Conservation (phyloP, 2,329 filamentous ascomycete species). For the Aspergillus pseudoterreus region DNA sequence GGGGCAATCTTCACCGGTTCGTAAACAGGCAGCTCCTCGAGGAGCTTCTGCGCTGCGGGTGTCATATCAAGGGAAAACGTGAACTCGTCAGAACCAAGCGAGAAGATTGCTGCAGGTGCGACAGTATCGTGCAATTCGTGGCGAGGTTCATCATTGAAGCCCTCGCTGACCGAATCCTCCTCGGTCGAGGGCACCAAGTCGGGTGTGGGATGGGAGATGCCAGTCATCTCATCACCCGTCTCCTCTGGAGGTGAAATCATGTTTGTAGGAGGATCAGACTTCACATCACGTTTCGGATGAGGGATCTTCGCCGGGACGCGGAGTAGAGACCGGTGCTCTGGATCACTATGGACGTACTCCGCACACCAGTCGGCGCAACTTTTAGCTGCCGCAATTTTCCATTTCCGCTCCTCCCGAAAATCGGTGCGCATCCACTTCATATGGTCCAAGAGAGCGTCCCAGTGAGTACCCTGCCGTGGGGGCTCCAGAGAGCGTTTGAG, state of each 20-base stretch:
- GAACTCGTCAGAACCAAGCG: constrained; percentile 75
- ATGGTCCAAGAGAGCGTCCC: constrained; percentile 82
- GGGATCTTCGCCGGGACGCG: constrained; percentile 56
- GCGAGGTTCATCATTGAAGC: constrained; percentile 43
- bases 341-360: constrained; percentile 67
- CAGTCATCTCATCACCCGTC: constrained; percentile 27
- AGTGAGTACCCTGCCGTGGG: constrained; percentile 69
- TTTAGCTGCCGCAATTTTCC: constrained; percentile 79
- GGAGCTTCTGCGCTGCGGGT: constrained; percentile 68
- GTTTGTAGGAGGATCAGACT: constrained; percentile 24
- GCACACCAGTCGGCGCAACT: constrained; percentile 79
- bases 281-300: constrained; percentile 21
- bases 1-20: constrained; percentile 57
- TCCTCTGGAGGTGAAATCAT: constrained; percentile 32
- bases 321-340: constrained; percentile 61
- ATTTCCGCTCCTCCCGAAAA: constrained; percentile 89
- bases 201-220: constrained; percentile 55
- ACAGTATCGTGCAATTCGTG: constrained; percentile 41
- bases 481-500: constrained; percentile 82
- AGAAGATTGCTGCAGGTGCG: constrained; percentile 76
- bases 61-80: constrained; percentile 74
- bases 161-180: constrained; percentile 53
- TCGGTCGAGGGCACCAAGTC: constrained; percentile 65
- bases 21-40: constrained; percentile 79
- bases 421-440: constrained; percentile 99